Base-by-base conservation (phyloP, 768 basidiomycete species). In the Cantharellus anzutake region DNA sequence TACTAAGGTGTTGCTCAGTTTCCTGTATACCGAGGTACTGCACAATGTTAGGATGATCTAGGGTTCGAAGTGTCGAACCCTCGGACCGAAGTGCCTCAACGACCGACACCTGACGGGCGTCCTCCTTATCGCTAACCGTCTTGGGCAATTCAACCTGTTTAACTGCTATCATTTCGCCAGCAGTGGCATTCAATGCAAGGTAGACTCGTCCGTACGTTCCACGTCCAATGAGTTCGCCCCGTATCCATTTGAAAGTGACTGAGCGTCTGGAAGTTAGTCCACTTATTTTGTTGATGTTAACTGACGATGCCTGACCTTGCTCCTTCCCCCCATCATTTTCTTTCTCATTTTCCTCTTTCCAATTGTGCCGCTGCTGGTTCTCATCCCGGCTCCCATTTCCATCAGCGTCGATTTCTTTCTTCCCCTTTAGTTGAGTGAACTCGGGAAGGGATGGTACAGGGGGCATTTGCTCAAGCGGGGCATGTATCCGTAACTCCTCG, bases 111-210 rank as follows among this genome's bases (percentile, higher is more conserved):
- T 94, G 92, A 40, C 92, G 79, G 16, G 79, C 76, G 70, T 98
- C 92, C 63, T 81, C 85, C 70, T 85, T 87, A 72, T 99, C 96
- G 66, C 86, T 90, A 16, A 82, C 81, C 4, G 91, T 93, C 57
- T 81, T 80, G 1, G 96, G 94, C 60, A 93, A 79, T 69, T 98
- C 96, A 53, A 99, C 96, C 71, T 98, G 96, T 71, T 99, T 99
- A 64, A 99, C 96, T 16, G 96, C 96, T 66, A 98, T 92, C 89
- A 97, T 94, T 71, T 98, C 93, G 60, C 92, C 92, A 0, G 92
- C 94, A 2, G 89, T 92, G 40, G 88, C 90, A 68, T 98, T 98
- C 61, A 98, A 74, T 16, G 90, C 96, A 59, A 98, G 80, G 67
- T 97, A 99, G 38, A 99, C 96, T 50, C 87, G 81, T 7, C 96